These are phyloP conservation scores for Apiosordaria backusii DNA, from an alignment of 495 filamentous ascomycete species.

Conservation along the genomic window DNA sequence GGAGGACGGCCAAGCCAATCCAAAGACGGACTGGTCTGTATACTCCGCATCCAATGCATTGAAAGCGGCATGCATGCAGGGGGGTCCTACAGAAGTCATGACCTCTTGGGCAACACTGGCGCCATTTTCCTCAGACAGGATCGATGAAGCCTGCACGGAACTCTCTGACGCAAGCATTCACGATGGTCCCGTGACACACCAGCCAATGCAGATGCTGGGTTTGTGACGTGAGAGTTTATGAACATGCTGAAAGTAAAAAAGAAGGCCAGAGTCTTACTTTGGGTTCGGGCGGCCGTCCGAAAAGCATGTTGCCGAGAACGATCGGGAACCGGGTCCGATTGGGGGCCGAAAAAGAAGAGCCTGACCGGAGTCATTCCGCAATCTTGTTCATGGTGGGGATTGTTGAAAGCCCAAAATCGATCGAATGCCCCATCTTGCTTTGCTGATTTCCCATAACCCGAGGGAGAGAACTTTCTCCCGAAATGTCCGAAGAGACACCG, in stretches of 20 bases:
- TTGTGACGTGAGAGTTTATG: constrained; percentile 5
- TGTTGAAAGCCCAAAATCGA: background rate
- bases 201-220: constrained; percentile 6
- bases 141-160: constrained; percentile 15
- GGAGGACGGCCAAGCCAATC: constrained; percentile 1
- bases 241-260: background rate
- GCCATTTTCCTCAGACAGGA: constrained; percentile 6
- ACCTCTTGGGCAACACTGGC: constrained; percentile 13
- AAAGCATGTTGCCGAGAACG: background rate
- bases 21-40: constrained; percentile 12
- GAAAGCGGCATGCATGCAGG: constrained; percentile 29
- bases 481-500: background rate
- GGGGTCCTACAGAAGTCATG: constrained; percentile 24
- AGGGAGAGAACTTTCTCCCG: background rate
- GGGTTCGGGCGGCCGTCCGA: background rate
- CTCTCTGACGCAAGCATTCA: constrained; percentile 18
- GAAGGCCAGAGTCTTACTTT: background rate
- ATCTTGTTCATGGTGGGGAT: background rate
- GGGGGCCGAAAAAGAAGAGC: background rate
- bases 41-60: constrained; percentile 30
- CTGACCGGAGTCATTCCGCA: background rate
- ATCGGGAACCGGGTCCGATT: background rate
- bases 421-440: background rate
- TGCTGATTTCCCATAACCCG: background rate
- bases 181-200: constrained; percentile 25